Evolutionary conservation across 768 basidiomycete species (phyloP), one percentile per base, ranked within the genome.

Genomic region (Amanita muscaria): DNA sequence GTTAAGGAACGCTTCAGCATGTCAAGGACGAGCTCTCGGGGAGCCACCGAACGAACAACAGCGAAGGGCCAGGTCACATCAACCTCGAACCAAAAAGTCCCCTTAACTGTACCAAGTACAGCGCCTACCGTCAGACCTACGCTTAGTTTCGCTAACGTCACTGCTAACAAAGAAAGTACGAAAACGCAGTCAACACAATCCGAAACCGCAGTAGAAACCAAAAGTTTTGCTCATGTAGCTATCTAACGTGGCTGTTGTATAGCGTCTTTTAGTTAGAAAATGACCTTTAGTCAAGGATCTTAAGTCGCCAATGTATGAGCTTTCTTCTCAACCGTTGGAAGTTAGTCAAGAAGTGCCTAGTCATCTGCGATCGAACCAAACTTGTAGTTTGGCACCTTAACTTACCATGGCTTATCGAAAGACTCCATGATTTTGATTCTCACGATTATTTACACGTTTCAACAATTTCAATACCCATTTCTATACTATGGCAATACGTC

Each of bases 101-200:
- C 67, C 1, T 51, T 58, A 7, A 54, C 64, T 22, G 58, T 57
- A 29, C 51, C 67, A 16, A 61, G 61, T 33, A 52, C 67, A 31
- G 52, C 64, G 14, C 70, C 79, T 2, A 79, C 64, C 38, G 77
- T 89, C 11, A 72, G 86, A 43, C 81, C 88, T 0, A 70, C 74
- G 4, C 68, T 91, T 52, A 90, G 88, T 57, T 93, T 93, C 53
- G 88, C 89, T 0, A 82, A 71, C 44, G 89, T 81, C 30, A 84
- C 85, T 1, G 71, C 75, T 12, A 46, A 29, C 29, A 46, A 46
- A 30, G 42, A 23, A 25, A 34, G 18, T 24, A n/a, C 36, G 19
- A 37, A 46, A 21, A 35, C 36, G 12, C 16, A 14, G 3, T 35
- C 27, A n/a, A 25, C 14, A 11, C 44, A 46, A 46, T n/a, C n/a